Conservation (phyloP, 352 stramenopile genomes). For the Blastocystis sp. region DNA sequence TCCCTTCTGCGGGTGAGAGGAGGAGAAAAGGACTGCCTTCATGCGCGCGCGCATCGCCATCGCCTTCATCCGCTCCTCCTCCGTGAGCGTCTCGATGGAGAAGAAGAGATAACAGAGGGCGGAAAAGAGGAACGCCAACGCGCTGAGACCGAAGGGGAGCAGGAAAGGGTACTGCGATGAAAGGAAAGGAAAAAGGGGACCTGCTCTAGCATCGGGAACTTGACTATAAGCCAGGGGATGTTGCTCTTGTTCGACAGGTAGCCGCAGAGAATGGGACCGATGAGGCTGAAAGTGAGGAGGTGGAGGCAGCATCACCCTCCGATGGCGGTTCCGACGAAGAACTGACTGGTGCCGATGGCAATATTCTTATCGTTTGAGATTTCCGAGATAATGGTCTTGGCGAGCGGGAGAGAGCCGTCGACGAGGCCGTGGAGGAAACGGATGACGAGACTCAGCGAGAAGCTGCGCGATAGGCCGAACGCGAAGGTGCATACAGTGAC, state of each 20-base stretch:
- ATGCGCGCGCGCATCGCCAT: neutral
- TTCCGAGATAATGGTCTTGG: neutral
- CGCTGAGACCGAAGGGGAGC: neutral
- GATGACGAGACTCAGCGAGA: neutral
- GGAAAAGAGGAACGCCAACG: neutral
- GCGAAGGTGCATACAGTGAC: neutral
- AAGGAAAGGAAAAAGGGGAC: neutral
- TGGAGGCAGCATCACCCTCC: neutral
- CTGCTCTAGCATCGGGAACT: neutral
- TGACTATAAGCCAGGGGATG: neutral
- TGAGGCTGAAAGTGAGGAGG: neutral
- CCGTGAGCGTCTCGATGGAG: constrained; percentile 24
- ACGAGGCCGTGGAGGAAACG: constrained; percentile 13
- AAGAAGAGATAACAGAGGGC: neutral
- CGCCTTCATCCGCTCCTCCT: neutral
- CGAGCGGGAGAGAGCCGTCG: constrained; percentile 2
- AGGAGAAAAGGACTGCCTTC: neutral
- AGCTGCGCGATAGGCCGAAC: constrained; percentile 10
- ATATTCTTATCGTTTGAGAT: constrained; percentile 45
- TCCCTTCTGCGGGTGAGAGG: neutral
- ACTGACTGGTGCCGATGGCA: neutral
- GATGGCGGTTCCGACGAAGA: neutral
- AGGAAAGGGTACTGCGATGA: constrained; percentile 9
- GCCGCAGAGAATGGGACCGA: constrained; percentile 29
- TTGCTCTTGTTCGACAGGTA: neutral